phyloP scores from a whole-genome alignment of 129 eudicot genomes.

The Flaveria brownii region DNA sequence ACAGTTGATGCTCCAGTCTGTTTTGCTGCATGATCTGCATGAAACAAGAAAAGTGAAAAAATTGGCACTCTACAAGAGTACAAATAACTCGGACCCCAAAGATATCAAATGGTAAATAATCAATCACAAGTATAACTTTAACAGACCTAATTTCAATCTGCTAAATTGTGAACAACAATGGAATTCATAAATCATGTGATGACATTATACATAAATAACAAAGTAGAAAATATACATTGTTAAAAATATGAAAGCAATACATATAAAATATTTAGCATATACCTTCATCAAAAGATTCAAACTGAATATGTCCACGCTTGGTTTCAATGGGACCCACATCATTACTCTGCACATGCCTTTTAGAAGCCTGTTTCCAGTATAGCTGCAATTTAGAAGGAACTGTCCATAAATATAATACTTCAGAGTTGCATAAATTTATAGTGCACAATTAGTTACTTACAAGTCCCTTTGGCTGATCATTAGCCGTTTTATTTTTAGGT shows the following conservation, averaged over 20 bases:
- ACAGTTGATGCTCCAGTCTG: conserved; percentile 51
- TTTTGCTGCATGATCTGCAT: conserved; percentile 57
- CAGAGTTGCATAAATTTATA: conserved; percentile 14
- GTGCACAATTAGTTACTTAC: conserved; percentile 27
- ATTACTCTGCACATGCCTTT: conserved; percentile 32
- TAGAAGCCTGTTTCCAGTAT: conserved; percentile 45
- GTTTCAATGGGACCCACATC: conserved; percentile 48
- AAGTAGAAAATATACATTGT: background rate
- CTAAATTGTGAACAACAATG: background rate
- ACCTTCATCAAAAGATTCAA: conserved; percentile 70
- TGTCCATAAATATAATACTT: conserved; percentile 1
- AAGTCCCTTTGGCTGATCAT: conserved; percentile 36
- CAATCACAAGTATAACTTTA: background rate
- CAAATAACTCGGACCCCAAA: background rate
- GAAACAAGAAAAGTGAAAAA: conserved; percentile 24
- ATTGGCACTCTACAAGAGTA: conserved; percentile 22
- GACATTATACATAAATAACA: background rate
- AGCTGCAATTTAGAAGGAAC: conserved; percentile 25
- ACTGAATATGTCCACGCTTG: conserved; percentile 83
- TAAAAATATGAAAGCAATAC: background rate
- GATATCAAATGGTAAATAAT: background rate
- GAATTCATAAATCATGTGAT: background rate
- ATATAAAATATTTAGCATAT: conserved; percentile 13
- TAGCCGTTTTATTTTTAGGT: conserved; percentile 31
- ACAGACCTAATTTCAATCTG: background rate